Conservation (phyloP, 192 early-diverging fungal genomes). For the Mortierella claussenii region DNA sequence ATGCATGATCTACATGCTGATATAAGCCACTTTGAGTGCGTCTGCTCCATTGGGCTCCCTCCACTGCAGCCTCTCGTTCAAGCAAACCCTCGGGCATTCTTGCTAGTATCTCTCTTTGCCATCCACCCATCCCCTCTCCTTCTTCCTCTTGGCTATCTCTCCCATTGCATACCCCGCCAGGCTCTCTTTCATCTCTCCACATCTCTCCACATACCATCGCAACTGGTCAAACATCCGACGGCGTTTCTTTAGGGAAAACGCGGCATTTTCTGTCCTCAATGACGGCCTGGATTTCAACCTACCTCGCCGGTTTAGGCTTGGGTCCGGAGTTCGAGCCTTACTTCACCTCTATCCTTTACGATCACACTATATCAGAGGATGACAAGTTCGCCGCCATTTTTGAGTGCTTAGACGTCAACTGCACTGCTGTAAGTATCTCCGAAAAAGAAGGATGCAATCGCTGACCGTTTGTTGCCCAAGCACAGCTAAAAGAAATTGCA, state of each 20-base stretch:
- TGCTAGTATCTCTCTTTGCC: not conserved
- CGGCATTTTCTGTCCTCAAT: not conserved
- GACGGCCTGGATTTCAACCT: conserved; percentile 40
- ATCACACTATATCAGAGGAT: conserved; percentile 41
- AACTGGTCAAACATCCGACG: not conserved
- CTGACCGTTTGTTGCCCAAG: no score
- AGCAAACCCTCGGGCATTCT: no score
- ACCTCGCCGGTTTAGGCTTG: conserved; percentile 33
- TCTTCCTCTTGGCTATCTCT: not conserved
- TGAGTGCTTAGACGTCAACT: conserved; percentile 35
- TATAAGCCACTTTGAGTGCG: no score
- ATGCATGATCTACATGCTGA: no score
- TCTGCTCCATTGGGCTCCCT: no score
- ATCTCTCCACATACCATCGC: no score
- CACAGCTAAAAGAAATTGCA: no score
- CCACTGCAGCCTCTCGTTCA: no score
- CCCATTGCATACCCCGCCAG: no score
- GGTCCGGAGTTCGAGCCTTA: conserved; percentile 41
- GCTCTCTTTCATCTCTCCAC: no score
- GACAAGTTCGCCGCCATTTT: conserved; percentile 40
- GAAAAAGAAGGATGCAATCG: no score
- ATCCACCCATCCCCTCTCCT: not conserved
- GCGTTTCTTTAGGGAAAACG: no score
- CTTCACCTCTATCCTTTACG: conserved; percentile 29
- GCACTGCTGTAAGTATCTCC: conserved; percentile 15